These are phyloP conservation scores for Aspergillus fischeri DNA, from an alignment of 2,329 filamentous ascomycete species.

Conservation along the genomic window DNA sequence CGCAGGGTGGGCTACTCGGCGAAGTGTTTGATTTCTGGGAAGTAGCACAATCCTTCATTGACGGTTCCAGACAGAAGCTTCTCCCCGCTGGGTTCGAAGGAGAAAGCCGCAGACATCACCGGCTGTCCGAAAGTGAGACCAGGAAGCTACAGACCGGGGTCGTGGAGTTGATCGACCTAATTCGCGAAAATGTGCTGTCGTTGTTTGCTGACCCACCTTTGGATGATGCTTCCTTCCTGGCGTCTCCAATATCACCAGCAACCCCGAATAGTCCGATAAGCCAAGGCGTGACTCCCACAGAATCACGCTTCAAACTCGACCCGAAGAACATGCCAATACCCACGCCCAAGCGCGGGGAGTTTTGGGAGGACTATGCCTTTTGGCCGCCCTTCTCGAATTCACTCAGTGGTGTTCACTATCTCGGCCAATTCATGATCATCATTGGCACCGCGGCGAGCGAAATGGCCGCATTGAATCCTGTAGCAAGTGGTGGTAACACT, in stretches of 20 bases:
- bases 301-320: slow-evolving; percentile 77
- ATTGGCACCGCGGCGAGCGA: slow-evolving; percentile 85
- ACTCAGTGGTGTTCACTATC: slow-evolving; percentile 83
- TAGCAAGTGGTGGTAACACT: slow-evolving; percentile 53
- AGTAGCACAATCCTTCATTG: slow-evolving; percentile 82
- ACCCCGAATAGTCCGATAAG: slow-evolving; percentile 63
- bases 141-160: slow-evolving; percentile 70
- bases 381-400: slow-evolving; percentile 94
- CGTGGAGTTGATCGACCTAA: slow-evolving; percentile 74
- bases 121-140: slow-evolving; percentile 67
- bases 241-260: slow-evolving; percentile 69
- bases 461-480: slow-evolving; percentile 69
- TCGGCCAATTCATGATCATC: slow-evolving; percentile 74
- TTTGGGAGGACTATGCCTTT: slow-evolving; percentile 92
- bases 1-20: slow-evolving; percentile 72
- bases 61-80: slow-evolving; percentile 74
- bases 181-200: slow-evolving; percentile 72
- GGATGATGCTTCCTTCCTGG: slow-evolving; percentile 82
- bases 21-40: slow-evolving; percentile 95
- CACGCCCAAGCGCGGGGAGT: slow-evolving; percentile 72
- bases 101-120: slow-evolving; percentile 76
- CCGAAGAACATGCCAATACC: slow-evolving; percentile 70
- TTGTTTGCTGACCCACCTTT: slow-evolving; percentile 87
- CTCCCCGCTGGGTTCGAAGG: slow-evolving; percentile 78
- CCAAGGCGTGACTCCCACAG: slow-evolving; percentile 52